A percentile compares a stretch with the other conserved stretches of the same genome.
Conservation (phyloP, 2,329 filamentous ascomycete genomes). For the Rhytidhysteron rufulum region DNA sequence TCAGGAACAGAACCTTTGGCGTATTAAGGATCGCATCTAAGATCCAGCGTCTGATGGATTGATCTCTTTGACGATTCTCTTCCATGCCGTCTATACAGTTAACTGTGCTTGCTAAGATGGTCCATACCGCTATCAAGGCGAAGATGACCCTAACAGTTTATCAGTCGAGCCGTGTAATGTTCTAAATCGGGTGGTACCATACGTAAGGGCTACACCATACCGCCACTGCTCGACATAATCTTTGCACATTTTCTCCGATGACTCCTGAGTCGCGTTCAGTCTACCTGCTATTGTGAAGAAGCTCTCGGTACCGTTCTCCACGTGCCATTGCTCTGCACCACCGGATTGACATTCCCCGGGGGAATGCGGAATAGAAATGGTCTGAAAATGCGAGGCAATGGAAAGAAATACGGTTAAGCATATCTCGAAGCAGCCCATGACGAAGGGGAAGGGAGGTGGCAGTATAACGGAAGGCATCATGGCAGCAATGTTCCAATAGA, state of each 20-base stretch:
- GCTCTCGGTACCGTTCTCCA: constrained; percentile 17
- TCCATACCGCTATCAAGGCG: constrained; percentile 1
- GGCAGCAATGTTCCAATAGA: constrained; percentile 12
- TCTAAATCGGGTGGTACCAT: constrained; percentile 3
- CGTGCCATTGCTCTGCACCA: constrained; percentile 9
- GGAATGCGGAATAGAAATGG: constrained; percentile 6
- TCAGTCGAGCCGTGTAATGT: not conserved
- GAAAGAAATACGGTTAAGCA: constrained; percentile 5
- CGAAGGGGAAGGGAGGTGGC: constrained; percentile 8
- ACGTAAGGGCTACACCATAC: constrained; percentile 17
- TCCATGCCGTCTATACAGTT: not conserved
- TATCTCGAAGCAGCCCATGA: constrained; percentile 11
- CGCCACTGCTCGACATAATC: constrained; percentile 19
- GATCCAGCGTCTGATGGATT: constrained; percentile 1
- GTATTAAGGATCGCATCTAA: not conserved
- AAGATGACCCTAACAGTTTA: not conserved
- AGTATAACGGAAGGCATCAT: constrained; percentile 11
- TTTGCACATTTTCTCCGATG: constrained; percentile 16
- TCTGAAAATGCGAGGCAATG: constrained; percentile 6
- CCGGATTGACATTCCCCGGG: constrained; percentile 4
- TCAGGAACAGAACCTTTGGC: constrained; percentile 2
- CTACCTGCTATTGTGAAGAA: constrained; percentile 23
- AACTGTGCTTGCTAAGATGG: constrained; percentile 1
- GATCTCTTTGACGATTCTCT: constrained; percentile 1
- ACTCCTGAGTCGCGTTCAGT: constrained; percentile 16